Conservation (phyloP, 148 eudicot genomes). For the Cornus florida region DNA sequence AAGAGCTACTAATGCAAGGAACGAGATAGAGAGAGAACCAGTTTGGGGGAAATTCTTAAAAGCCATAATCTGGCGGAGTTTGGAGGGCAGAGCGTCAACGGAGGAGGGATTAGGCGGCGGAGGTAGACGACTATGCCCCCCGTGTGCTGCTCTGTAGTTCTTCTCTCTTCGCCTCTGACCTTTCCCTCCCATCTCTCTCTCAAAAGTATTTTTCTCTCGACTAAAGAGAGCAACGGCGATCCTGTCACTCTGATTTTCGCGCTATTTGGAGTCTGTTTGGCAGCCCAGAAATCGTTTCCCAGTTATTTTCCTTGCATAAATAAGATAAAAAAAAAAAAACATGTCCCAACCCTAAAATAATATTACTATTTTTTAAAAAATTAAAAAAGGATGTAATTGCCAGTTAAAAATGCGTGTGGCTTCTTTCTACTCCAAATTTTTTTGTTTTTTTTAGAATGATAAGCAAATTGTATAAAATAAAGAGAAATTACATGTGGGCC, state of each 20-base stretch:
- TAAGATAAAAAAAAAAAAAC: too few relatives aligned
- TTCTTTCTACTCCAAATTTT: too few relatives aligned
- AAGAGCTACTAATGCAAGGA: not conserved
- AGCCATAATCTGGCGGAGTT: slow-evolving; percentile 67
- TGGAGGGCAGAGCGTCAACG: slow-evolving; percentile 67
- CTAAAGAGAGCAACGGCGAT: not conserved
- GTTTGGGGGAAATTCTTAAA: slow-evolving; percentile 20
- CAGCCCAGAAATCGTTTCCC: not conserved
- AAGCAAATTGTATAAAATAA: too few relatives aligned
- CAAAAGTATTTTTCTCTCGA: not conserved
- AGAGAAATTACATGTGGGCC: too few relatives aligned
- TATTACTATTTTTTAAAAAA: too few relatives aligned
- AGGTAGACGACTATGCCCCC: slow-evolving; percentile 57
- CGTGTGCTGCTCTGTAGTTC: slow-evolving; percentile 83
- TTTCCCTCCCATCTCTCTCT: slow-evolving; percentile 64
- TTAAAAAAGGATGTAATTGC: too few relatives aligned
- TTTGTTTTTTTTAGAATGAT: too few relatives aligned
- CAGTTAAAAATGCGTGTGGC: too few relatives aligned
- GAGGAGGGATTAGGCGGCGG: slow-evolving; percentile 75
- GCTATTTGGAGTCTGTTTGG: not conserved
- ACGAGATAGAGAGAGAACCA: slow-evolving; percentile 16
- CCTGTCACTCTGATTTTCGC: not conserved
- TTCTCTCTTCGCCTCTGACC: slow-evolving; percentile 75
- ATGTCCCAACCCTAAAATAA: too few relatives aligned
- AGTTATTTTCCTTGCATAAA: not conserved